phyloP scores from a whole-genome alignment of 345 rosid species.

The Boechera stricta region DNA sequence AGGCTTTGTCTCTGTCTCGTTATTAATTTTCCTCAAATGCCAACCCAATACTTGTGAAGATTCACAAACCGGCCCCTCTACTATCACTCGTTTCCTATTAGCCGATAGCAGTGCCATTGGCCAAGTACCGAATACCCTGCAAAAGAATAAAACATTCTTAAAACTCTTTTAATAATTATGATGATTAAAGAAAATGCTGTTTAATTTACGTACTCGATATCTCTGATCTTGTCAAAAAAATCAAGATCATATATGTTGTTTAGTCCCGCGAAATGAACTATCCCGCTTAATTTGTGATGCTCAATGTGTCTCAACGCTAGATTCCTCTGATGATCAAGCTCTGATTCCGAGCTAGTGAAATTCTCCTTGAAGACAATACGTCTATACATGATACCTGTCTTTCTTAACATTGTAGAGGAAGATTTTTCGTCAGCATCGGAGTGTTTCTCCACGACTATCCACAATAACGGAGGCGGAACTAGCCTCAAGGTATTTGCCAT shows the following conservation, averaged over 20 bases:
- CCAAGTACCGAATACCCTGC: slow-evolving; percentile 92
- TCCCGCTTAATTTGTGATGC: slow-evolving; percentile 74
- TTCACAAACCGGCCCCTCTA: slow-evolving; percentile 89
- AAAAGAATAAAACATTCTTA: neutral
- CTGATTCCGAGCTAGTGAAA: slow-evolving; percentile 64
- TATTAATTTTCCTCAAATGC: slow-evolving; percentile 68
- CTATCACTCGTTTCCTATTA: slow-evolving; percentile 63
- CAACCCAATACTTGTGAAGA: slow-evolving; percentile 86
- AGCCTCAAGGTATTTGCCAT: slow-evolving; percentile 66
- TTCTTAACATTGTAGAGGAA: slow-evolving; percentile 58
- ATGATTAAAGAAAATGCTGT: slow-evolving; percentile 2
- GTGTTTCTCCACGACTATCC: slow-evolving; percentile 78
- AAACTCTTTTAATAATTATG: neutral
- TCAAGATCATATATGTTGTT: slow-evolving; percentile 81
- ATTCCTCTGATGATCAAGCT: slow-evolving; percentile 78
- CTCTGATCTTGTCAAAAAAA: slow-evolving; percentile 78
- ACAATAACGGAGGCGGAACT: slow-evolving; percentile 73
- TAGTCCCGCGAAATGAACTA: slow-evolving; percentile 81
- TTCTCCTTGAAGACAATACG: slow-evolving; percentile 74
- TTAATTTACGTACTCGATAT: slow-evolving; percentile 65
- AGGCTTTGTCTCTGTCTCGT: slow-evolving; percentile 53
- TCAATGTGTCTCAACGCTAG: slow-evolving; percentile 80
- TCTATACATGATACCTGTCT: slow-evolving; percentile 83
- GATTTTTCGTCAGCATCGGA: slow-evolving; percentile 49
- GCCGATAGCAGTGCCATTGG: slow-evolving; percentile 75